Evolutionary conservation across 805 yeast species (phyloP), one percentile per base, ranked within the genome.

Genomic region (Yarrowia sp.): DNA sequence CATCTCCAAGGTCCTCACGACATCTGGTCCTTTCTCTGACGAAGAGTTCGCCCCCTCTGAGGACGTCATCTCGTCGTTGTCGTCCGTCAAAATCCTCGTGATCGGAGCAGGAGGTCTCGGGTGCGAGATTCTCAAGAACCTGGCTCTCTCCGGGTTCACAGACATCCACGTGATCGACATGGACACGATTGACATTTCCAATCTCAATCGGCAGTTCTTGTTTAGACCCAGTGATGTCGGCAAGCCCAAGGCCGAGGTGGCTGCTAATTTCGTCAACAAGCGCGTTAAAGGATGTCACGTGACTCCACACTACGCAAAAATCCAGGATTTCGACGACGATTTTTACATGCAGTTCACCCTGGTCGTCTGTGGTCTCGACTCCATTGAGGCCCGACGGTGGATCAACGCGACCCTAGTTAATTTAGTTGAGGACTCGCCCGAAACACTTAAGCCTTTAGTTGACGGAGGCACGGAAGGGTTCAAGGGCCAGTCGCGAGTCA

Each of bases 391-490:
- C 0, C 78, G 99, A 35, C 75, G 97, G 53, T 92, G 96, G 93
- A 87, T 93, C 65, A 93, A 93, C 72, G 77, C 81, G 13, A 80
- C 83, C 13, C 73, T 93, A 25, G 83, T 88, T 1, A 78, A 83
- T 9, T 68, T 92, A 65, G 90, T 88, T 4, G 75, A 72, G 0
- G 63, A 64, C 13, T 76, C 77, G 55, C 80, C 80, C 13, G 78
- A 76, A 13, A 72, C 77, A 1, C 72, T 83, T 18, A 83, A 84
- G 46, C 90, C 91, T 0, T 72, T 93, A 70, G 84, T 94, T 14
- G 99, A 93, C 71, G 97, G 97, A 4, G 99, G 97, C 2, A 88
- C 97, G 0, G 98, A 93, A 70, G 97, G 97, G 0, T 87, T 93
- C 69, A 81, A 88, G 66, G 99, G 99, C 2, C 97, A 93, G 69